Conservation (phyloP, 1,284 basidiomycete species). For the Agroathelia rolfsii region DNA sequence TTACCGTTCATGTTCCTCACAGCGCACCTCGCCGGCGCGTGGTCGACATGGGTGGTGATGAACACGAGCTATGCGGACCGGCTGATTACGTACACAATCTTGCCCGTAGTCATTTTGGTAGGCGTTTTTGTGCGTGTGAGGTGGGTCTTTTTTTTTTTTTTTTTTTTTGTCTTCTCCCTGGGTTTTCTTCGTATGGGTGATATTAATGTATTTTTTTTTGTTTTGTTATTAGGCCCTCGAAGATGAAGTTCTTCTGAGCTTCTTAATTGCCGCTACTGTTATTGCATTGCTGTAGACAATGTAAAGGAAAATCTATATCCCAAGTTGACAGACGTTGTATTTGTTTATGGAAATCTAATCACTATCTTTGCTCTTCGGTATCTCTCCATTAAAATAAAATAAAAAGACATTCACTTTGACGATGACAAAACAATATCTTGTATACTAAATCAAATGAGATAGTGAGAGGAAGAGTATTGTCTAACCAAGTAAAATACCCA, state of each 20-base stretch:
- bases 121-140: conserved; percentile 34
- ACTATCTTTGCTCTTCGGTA: too few relatives aligned
- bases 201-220: conserved; percentile 4
- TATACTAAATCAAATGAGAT: too few relatives aligned
- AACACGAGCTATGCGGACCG: conserved; percentile 31
- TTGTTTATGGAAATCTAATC: too few relatives aligned
- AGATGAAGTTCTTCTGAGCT: conserved; percentile 37
- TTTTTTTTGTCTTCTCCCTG: too few relatives aligned
- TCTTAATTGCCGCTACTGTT: conserved; percentile 1
- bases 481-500: too few relatives aligned
- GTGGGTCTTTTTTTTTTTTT: conserved; percentile 21
- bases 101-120: conserved; percentile 33
- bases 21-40: conserved; percentile 51
- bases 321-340: too few relatives aligned
- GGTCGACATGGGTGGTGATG: conserved; percentile 44
- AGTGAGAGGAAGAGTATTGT: too few relatives aligned
- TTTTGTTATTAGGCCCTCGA: conserved; percentile 28
- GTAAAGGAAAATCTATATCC: too few relatives aligned
- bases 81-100: conserved; percentile 41
- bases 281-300: conserved; percentile 24
- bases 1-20: conserved; percentile 47
- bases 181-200: too few relatives aligned
- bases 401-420: too few relatives aligned
- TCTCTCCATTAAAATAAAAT: too few relatives aligned
- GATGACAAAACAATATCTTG: too few relatives aligned